Evolutionary conservation across 306 rosid genomes (phyloP), one percentile per base, ranked within the genome.

Genomic region (Amphicarpaea edgeworthii): DNA sequence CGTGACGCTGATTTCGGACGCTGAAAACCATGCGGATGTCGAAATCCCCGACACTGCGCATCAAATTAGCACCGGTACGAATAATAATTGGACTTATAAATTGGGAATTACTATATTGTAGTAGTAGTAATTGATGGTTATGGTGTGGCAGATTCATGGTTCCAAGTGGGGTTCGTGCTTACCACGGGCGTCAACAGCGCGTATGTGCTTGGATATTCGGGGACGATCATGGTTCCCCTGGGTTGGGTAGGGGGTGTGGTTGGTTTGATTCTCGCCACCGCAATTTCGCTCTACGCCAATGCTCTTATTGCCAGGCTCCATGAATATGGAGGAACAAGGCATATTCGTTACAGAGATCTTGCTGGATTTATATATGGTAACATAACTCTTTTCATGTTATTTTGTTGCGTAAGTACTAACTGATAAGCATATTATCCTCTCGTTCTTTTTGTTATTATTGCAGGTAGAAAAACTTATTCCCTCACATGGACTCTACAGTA

Each of bases 121-220:
- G n/a, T n/a, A 3, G 1, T 7, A 38, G 2, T 42, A 2, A 9
- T 42, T 42, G 12, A 2, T 43, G 6, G 5, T 34, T 34, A 4
- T 47, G 8, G 2, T 47, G 20, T 17, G 3, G 51, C 64, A 89
- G 98, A 91, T 88, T 91, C 97, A 50, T 93, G 97, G 95, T 86
- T 92, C 84, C 99, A 95, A 77, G 97, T 61, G 72, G 97, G 92
- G 6, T 95, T 95, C 76, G 90, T 95, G 51, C 89, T 95, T 3
- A 95, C 97, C 0, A 92, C 99, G 3, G 99, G 97, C 72, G 80
- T 95, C 82, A 90, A 95, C 85, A 92, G 97, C 45, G 96, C 97
- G 1, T 95, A 89, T 78, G 97, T 95, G 66, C 83, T 95, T 63
- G 99, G 99, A 38, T 95, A 92, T 82, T 90, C 99, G 0, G 97